A percentile compares a stretch with the other conserved stretches of the same genome.
Conservation (phyloP, 2,329 filamentous ascomycete genomes). For the Neospermospora avenae region DNA sequence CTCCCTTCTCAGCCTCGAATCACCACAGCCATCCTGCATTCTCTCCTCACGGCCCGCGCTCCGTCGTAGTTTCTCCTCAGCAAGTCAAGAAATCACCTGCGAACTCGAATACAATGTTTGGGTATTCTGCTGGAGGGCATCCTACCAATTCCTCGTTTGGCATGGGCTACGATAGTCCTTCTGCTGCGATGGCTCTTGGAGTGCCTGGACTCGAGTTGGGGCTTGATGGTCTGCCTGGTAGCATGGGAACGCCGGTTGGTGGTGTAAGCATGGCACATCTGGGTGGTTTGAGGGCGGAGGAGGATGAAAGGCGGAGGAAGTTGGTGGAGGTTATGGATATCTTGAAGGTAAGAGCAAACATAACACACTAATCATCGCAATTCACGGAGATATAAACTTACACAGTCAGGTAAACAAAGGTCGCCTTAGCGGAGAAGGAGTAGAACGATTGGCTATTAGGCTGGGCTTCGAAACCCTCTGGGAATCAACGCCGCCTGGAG, state of each 20-base stretch:
- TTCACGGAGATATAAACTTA: slow-evolving; percentile 1
- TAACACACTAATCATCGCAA: not conserved
- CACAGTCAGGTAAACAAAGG: slow-evolving; percentile 46
- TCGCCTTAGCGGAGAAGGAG: slow-evolving; percentile 68
- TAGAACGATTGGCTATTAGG: slow-evolving; percentile 67
- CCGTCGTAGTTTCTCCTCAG: slow-evolving; percentile 56
- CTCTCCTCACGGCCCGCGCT: slow-evolving; percentile 48
- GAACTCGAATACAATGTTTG: slow-evolving; percentile 45
- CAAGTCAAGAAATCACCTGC: slow-evolving; percentile 58
- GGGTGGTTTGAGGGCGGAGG: slow-evolving; percentile 38
- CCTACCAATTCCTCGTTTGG: slow-evolving; percentile 39
- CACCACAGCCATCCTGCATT: slow-evolving; percentile 51
- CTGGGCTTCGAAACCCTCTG: slow-evolving; percentile 64
- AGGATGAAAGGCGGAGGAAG: slow-evolving; percentile 48
- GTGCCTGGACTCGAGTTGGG: slow-evolving; percentile 43
- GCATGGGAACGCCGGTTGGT: slow-evolving; percentile 16
- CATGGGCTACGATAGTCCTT: slow-evolving; percentile 59
- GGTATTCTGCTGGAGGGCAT: slow-evolving; percentile 35
- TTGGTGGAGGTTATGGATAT: slow-evolving; percentile 37
- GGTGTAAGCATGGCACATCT: slow-evolving; percentile 6
- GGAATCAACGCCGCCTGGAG: slow-evolving; percentile 50
- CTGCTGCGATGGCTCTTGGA: slow-evolving; percentile 58
- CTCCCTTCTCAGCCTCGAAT: slow-evolving; percentile 54
- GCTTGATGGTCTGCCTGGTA: slow-evolving; percentile 28
- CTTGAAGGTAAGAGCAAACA: slow-evolving; percentile 24